Conservation (phyloP, 768 basidiomycete species). For the Russula sp. region DNA sequence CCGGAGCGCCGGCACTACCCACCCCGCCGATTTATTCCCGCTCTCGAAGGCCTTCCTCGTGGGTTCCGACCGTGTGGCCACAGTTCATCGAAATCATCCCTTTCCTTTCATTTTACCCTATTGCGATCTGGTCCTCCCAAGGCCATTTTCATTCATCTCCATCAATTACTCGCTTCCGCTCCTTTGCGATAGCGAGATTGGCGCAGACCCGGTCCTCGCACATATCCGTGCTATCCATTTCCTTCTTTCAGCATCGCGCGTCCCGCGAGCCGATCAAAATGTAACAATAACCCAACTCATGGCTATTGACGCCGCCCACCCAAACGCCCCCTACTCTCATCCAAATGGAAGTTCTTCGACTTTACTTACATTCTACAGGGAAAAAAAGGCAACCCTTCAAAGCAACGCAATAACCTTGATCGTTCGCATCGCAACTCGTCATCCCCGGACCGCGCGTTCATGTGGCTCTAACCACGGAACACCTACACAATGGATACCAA, state of each 20-base stretch:
- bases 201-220: not conserved
- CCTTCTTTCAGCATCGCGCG: conserved; percentile 7
- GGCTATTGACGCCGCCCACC: not conserved
- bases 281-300: conserved; percentile 8
- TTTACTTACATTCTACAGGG: not conserved
- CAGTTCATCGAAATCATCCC: not conserved
- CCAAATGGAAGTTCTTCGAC: conserved; percentile 14
- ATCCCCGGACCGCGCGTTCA: conserved; percentile 53
- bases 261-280: conserved; percentile 15
- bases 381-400: not conserved
- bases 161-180: not conserved
- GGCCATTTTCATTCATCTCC: not conserved
- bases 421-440: conserved; percentile 9
- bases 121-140: not conserved
- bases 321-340: not conserved
- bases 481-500: conserved; percentile 34
- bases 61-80: conserved; percentile 15
- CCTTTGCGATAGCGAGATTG: conserved; percentile 5
- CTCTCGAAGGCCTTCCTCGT: too few species aligned
- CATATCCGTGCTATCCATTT: conserved; percentile 7
- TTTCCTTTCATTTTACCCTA: conserved; percentile 2
- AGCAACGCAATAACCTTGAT: conserved; percentile 5
- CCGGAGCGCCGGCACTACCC: conserved; percentile 23
- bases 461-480: conserved; percentile 84
- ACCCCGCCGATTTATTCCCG: conserved; percentile 22